Base-by-base conservation (phyloP, 139 green algal genomes). In the Coelastrella sp. region DNA sequence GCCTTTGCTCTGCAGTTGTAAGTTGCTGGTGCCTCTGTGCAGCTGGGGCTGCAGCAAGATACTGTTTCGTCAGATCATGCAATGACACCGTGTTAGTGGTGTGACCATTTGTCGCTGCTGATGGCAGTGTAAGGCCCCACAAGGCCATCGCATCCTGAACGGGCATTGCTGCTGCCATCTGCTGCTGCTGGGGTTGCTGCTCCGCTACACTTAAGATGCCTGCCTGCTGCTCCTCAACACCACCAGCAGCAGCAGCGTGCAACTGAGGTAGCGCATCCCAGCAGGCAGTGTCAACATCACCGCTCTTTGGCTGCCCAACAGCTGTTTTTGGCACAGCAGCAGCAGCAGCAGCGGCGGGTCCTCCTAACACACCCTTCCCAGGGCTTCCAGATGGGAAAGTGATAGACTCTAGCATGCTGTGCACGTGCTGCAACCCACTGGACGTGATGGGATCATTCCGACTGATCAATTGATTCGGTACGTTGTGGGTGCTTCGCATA, bases 301-400 rank as follows among this genome's bases (percentile, higher is more conserved):
- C 17, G 10, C 23, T 16, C 32, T 71, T 11, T 4, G 4, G 64
- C 64, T 71, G 11, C 13, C 13, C 20, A 60, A 23, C 80, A 76
- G 80, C 80, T 86, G 80, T 22, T 75, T n/a, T 61, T 75, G 79
- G 57, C 65, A 57, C 81, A 65, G 61, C 32, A 47, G 32, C 32
- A 47, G 32, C 32, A 47, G 32, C 32, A 47, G 32, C 32, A 47
- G 32, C 32, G 32, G 32, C 32, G 0, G 32, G 0, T 47, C 0
- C 32, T 47, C 32, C 32, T 1, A 47, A 47, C 32, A 47, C 32
- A 47, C 32, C 32, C 32, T 47, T 47, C 32, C 32, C 32, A 47
- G 32, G 32, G 32, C 32, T 47, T 47, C 32, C 32, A 47, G 32
- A 47, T 47, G 32, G 32, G 32, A 47, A 47, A 47, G 32, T 47